Base-by-base conservation (phyloP, 176 grass and related monocot genomes). In the Juncus effusus region DNA sequence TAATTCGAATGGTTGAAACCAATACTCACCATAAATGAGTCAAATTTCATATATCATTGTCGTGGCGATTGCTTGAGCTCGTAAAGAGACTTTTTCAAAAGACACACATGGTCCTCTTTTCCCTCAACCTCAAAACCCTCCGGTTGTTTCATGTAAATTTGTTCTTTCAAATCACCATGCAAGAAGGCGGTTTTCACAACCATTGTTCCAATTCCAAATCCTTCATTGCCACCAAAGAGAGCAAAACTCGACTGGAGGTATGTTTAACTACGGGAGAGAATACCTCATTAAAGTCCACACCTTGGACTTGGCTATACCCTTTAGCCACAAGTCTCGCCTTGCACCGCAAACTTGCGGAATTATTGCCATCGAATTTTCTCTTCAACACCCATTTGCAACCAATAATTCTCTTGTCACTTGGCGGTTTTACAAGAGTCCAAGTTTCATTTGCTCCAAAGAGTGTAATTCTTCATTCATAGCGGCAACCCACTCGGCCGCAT, bases 21-120 rank as follows among this genome's bases (percentile, higher is more conserved):
- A 60, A 60, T 60, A 60, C 16, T 37, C 6, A 60, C 57, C 16
- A 37, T 37, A 10, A 60, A 60, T 36, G 57, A 60, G 57, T 60
- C 57, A 28, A 28, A 60, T 4, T 36, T 60, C 1, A 35, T 37
- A 3, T 60, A 60, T 5, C 16, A 60, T 60, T 60, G 15, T 3
- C 16, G 16, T 1, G 5, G 5, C 37, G 57, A 60, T 60, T 60
- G 16, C 19, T 28, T 28, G 19, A 28, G 1, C 19, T 1, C 19
- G 19, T 28, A 28, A 28, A 28, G 19, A 28, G 3, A 35, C 12
- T 35, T 35, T 0, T 16, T 36, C 15, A 60, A 35, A 60, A 60
- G 19, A 28, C 19, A 28, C 19, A 28, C 19, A 28, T 28, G 19
- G 0, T 28, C 1, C 19, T 1, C 1, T 28, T 28, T 28, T 28